phyloP scores from a whole-genome alignment of 2,329 filamentous ascomycete genomes.

The Penicillium hordei region DNA sequence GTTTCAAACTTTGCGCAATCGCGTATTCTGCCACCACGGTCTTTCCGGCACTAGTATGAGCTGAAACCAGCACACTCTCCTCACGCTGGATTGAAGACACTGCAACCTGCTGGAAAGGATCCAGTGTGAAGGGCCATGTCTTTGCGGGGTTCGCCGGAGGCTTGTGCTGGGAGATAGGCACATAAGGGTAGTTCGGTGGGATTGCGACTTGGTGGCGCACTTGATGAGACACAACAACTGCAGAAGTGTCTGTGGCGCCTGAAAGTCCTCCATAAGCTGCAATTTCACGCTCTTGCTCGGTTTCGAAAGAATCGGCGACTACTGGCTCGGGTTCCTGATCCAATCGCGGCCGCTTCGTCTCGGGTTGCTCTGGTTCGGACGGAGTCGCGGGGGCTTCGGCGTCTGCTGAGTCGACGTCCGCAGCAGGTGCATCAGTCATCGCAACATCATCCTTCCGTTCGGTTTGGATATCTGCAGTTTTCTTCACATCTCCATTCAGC shows the following conservation, averaged over 20 bases:
- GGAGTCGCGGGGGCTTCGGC: constrained; percentile 19
- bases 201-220: constrained; percentile 97
- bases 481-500: constrained; percentile 75
- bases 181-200: constrained; percentile 89
- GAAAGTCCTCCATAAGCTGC: constrained; percentile 72
- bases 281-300: constrained; percentile 87
- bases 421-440: constrained; percentile 23
- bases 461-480: constrained; percentile 28
- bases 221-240: constrained; percentile 86
- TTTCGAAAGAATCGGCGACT: constrained; percentile 91
- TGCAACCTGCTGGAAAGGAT: constrained; percentile 95
- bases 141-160: constrained; percentile 82
- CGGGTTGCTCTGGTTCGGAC: constrained; percentile 41
- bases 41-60: constrained; percentile 96
- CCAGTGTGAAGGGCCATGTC: constrained; percentile 83
- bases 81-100: constrained; percentile 93
- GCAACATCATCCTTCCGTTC: constrained; percentile 35
- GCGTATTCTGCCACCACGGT: constrained; percentile 98
- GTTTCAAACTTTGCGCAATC: constrained; percentile 93
- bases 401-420: constrained; percentile 19
- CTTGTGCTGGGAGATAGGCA: constrained; percentile 93
- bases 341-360: constrained; percentile 49
- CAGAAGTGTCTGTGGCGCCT: constrained; percentile 60
- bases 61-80: constrained; percentile 94
- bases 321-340: constrained; percentile 72